A percentile compares a stretch with the other conserved stretches of the same genome.
Conservation (phyloP, 2,329 filamentous ascomycete genomes). For the Lasiodiplodia sp. region DNA sequence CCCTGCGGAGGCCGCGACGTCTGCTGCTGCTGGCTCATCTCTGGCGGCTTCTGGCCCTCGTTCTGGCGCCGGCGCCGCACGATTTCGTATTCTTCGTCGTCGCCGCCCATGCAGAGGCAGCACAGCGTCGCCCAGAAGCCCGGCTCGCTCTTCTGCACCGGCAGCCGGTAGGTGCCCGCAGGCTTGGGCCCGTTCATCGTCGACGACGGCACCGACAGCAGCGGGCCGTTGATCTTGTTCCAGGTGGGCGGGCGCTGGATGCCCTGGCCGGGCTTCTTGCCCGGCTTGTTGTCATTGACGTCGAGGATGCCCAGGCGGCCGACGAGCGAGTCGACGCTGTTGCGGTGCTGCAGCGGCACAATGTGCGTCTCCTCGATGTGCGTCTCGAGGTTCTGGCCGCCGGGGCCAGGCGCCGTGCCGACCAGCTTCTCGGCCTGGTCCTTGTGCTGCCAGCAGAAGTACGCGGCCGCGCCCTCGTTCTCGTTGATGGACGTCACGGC, state of each 20-base stretch:
- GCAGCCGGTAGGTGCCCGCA: slow-evolving; percentile 16
- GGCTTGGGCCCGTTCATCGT: slow-evolving; percentile 36
- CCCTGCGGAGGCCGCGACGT: slow-evolving; percentile 35
- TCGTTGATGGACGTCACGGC: slow-evolving; percentile 57
- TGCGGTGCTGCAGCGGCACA: slow-evolving; percentile 68
- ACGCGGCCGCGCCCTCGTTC: slow-evolving; percentile 62
- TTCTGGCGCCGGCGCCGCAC: slow-evolving; percentile 49
- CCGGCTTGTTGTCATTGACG: slow-evolving; percentile 53
- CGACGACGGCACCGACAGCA: slow-evolving; percentile 53
- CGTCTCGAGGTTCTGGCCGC: not conserved
- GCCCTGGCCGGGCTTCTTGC: slow-evolving; percentile 33
- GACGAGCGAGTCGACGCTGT: slow-evolving; percentile 86
- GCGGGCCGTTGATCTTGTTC: slow-evolving; percentile 53
- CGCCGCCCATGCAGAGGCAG: slow-evolving; percentile 42
- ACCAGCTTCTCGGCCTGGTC: slow-evolving; percentile 71
- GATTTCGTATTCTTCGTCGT: slow-evolving; percentile 53
- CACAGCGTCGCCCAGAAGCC: slow-evolving; percentile 54
- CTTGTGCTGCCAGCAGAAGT: slow-evolving; percentile 95
- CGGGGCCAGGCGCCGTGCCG: slow-evolving; percentile 30
- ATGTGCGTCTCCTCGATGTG: slow-evolving; percentile 48
- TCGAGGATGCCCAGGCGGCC: slow-evolving; percentile 80
- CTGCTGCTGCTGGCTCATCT: slow-evolving; percentile 30
- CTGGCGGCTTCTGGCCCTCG: slow-evolving; percentile 27
- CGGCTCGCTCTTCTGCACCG: slow-evolving; percentile 36
- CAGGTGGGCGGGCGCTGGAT: slow-evolving; percentile 52